Base-by-base conservation (phyloP, 140 eudicot species). In the Ambrosia hybrid region DNA sequence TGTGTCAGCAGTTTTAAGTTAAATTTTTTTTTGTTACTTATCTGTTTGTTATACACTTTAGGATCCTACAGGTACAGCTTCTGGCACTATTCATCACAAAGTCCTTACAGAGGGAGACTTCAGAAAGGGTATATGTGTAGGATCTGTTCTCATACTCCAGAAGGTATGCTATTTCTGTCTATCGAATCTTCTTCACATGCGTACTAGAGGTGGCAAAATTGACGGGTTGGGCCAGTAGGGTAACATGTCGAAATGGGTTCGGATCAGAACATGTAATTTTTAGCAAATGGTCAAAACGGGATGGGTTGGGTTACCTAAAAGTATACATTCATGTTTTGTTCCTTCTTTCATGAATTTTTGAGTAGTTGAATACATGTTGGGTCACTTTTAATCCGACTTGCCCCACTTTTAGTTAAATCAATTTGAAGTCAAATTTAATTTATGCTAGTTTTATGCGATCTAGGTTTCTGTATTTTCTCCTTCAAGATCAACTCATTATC, bases 21-120 rank as follows among this genome's bases (percentile, higher is more conserved):
- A 67, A 6, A 36, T 60, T 53, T 61, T 52, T 38, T 41, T 57
- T 13, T 6, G 51, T 64, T 81, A 51, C 84, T 85, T 63, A 82
- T 70, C 73, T 73, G 68, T 67, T 73, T 37, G 72, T 7, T 68
- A 70, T 21, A 48, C 17, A 49, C 51, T 37, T 68, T 72, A 93
- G 99, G 97, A 93, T 76, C 96, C 88, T 26, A 84, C 94, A 3
- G 96, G 95, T 81, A 77, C 88, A 53, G 53, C 86, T 73, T 82
- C 83, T 79, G 99, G 85, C 41, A 84, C 85, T 73, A 79, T 93
- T 84, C 96, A 90, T 73, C 88, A 83, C 76, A 93, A 87, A 73
- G 88, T 88, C 62, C 76, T 93, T 21, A 9, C 74, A 13, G 87
- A 79, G 55, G 77, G 73, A 38, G 87, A 88, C 73, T 83, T 82